Evolutionary conservation across 1,284 basidiomycete species (phyloP), one percentile per base, ranked within the genome.

Genomic region (Leccinum subspadiceum): DNA sequence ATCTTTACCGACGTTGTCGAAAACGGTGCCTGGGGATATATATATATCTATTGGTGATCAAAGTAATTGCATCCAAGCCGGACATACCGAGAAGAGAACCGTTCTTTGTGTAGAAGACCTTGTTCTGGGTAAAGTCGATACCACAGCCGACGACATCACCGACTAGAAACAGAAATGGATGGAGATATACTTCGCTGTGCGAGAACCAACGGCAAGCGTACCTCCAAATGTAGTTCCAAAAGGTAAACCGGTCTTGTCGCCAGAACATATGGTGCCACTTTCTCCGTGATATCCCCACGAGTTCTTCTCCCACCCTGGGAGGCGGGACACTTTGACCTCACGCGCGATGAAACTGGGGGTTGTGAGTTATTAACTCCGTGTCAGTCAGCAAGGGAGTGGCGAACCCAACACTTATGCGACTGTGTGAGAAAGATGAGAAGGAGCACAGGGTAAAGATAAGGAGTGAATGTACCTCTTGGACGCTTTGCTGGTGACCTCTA

Each of bases 281-380:
- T 96, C 94, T n/a, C 90, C 93, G 70, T 96, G 92, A 75, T 94
- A 98, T 44, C 93, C 94, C 89, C 92, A 96, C n/a, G 92, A 94
- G 58, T 87, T 84, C 62, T 80, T 78, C 71, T 96, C 94, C 92
- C 93, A 96, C 3, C 94, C 94, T 13, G 94, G 93, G 37, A 96
- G 81, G 56, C 93, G 85, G 26, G 83, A 82, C 55, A 92, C 75
- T 68, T 84, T 84, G 50, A 89, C 86, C 29, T 83, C 77, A 37
- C 72, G 76, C 31, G 76, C 77, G 59, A 81, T 76, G 68, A 85
- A 82, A 31, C 83, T 84, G 57, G 22, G 52, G 44, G 35, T 55
- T 46, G 20, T 10, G 26, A 35, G 57, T 67, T 17, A 68, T 62
- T 56, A 51, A 55, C 24, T 29, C 26, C 35, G 49, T 51, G 52